These are phyloP conservation scores for Tulasnella calospora DNA, from an alignment of 768 basidiomycete species.

Conservation along the genomic window DNA sequence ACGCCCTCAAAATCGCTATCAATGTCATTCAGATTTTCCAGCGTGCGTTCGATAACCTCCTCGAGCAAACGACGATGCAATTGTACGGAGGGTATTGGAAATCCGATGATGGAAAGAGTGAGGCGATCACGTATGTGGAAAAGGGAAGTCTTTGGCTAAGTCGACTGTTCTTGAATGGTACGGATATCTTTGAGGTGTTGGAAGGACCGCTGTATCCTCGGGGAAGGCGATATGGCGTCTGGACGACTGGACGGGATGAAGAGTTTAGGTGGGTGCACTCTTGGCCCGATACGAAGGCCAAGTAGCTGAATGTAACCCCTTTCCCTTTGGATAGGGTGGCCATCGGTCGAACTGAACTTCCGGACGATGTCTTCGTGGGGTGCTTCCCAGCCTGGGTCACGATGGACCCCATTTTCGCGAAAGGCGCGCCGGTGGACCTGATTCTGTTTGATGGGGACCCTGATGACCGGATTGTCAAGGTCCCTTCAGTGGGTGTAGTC, in stretches of 20 bases:
- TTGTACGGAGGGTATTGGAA: slow-evolving; percentile 34
- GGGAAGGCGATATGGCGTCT: too few species aligned
- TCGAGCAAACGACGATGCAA: slow-evolving; percentile 16
- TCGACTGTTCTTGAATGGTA: slow-evolving; percentile 27
- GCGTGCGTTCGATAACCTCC: slow-evolving; percentile 32
- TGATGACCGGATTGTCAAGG: not conserved
- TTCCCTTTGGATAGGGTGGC: not conserved
- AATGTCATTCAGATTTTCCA: slow-evolving; percentile 31
- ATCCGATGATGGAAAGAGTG: slow-evolving; percentile 19
- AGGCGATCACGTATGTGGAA: slow-evolving; percentile 24
- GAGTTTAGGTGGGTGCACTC: too few species aligned
- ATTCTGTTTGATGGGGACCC: not conserved
- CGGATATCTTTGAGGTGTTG: slow-evolving; percentile 31
- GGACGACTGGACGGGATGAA: too few species aligned
- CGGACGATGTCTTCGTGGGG: not conserved
- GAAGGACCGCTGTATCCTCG: too few species aligned
- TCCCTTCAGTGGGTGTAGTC: slow-evolving; percentile 5
- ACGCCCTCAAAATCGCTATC: slow-evolving; percentile 30
- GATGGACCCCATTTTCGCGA: slow-evolving; percentile 10
- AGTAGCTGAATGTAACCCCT: not conserved
- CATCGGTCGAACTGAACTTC: not conserved
- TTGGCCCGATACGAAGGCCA: too few species aligned
- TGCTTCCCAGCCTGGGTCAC: not conserved
- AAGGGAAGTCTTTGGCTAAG: slow-evolving; percentile 32
- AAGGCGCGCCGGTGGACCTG: slow-evolving; percentile 11